Conservation (phyloP, 192 early-diverging fungal species). For the Coemansia sp. region DNA sequence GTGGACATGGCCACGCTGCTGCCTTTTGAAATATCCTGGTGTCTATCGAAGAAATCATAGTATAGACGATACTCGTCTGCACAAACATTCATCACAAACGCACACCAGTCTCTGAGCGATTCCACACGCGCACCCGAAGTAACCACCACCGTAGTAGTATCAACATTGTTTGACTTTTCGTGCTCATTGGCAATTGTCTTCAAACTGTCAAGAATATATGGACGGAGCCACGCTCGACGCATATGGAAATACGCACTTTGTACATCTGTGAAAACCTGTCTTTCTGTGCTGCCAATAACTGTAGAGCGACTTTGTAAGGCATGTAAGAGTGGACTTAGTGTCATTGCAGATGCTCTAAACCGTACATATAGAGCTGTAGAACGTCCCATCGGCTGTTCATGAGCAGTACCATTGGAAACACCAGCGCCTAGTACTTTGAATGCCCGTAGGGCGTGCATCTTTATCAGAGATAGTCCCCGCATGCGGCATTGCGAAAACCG, state of each 20-base stretch:
- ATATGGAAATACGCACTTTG: conserved; percentile 71
- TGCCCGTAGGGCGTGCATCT: conserved; percentile 70
- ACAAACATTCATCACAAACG: conserved; percentile 81
- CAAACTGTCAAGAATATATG: conserved; percentile 65
- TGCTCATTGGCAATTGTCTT: conserved; percentile 46
- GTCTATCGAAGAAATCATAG: conserved; percentile 65
- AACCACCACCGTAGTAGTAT: background rate
- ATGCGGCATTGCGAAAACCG: conserved; percentile 93
- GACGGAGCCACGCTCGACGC: conserved; percentile 65
- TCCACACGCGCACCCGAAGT: conserved; percentile 10
- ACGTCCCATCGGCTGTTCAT: background rate
- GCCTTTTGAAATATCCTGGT: conserved; percentile 52
- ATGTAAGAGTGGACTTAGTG: conserved; percentile 60
- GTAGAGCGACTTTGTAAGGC: conserved; percentile 73
- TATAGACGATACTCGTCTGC: conserved; percentile 82
- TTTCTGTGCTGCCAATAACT: conserved; percentile 59
- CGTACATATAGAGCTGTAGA: conserved; percentile 67
- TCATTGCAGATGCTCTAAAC: conserved; percentile 68
- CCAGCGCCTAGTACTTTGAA: conserved; percentile 34
- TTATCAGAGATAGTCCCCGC: conserved; percentile 90
- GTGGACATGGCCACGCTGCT: conserved; percentile 65
- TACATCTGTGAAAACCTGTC: conserved; percentile 74
- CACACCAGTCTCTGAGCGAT: conserved; percentile 60
- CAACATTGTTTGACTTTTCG: background rate
- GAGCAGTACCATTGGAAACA: background rate